Evolutionary conservation across 257 asterid species (phyloP), one percentile per base, ranked within the genome.

Genomic region (Echium plantagineum): DNA sequence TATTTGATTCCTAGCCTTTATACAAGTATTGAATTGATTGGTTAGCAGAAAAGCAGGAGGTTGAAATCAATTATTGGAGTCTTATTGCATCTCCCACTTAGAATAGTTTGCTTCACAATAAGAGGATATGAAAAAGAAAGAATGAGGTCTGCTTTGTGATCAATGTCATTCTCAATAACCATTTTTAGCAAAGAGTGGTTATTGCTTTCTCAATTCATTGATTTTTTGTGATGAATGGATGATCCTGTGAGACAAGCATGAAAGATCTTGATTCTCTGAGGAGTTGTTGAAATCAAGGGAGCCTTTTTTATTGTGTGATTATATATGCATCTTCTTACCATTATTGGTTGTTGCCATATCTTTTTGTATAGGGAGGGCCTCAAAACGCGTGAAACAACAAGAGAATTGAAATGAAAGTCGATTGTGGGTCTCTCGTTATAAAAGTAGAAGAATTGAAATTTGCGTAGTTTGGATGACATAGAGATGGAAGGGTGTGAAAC

Each of bases 191-290:
- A 77, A 73, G 79, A 74, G 64, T 42, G 57, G 63, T 66, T 59
- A 53, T 72, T 62, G 63, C 71, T 62, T 73, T 70, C 60, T 64
- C 59, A 35, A 58, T 59, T 66, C 51, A 62, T 75, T 70, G 71
- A 65, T 79, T 72, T 78, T 70, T 77, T 82, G 69, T 70, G 75
- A 49, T 56, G 65, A 74, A 58, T 68, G 10, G 66, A 61, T 77
- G 35, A 58, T 46, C 59, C 51, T 52, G 21, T 46, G 21, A 38
- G 15, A 55, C 24, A 7, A 16, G 24, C 49, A 42, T 42, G 49
- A 42, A 42, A 42, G 49, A 42, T 21, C 52, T 9, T 17, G 60
- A 67, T 26, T 57, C 55, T 20, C 52, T 31, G 51, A 72, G 42
- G 60, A 32, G 59, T 55, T 19, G 12, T 42, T 42, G 49, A 42